These are phyloP conservation scores for Moricandia arvensis DNA, from an alignment of 345 rosid species.

Conservation along the genomic window DNA sequence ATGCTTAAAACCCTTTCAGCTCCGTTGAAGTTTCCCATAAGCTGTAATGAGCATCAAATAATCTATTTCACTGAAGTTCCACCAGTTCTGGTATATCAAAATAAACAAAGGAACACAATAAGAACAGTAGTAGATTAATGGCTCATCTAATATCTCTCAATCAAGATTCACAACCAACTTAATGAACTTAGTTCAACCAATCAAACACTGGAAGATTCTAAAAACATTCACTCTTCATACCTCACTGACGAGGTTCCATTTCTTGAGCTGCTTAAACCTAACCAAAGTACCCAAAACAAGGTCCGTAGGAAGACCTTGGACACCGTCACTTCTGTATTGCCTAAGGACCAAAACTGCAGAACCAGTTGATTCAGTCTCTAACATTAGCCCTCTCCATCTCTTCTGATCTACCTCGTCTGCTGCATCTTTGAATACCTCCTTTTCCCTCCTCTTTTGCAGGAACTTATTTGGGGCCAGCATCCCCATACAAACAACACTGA, in stretches of 20 bases:
- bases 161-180: constrained; percentile 3
- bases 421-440: constrained; percentile 68
- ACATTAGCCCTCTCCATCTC: constrained; percentile 81
- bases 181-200: background rate
- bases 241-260: constrained; percentile 86
- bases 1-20: constrained; percentile 72
- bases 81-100: constrained; percentile 60
- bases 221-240: constrained; percentile 40
- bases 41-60: constrained; percentile 84
- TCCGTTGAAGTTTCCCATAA: constrained; percentile 73
- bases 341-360: constrained; percentile 68
- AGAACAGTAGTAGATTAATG: background rate
- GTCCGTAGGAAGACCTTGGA: constrained; percentile 61
- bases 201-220: background rate
- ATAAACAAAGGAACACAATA: background rate
- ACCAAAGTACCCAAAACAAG: constrained; percentile 81
- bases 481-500: constrained; percentile 61
- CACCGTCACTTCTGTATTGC: constrained; percentile 38
- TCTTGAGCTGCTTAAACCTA: constrained; percentile 87
- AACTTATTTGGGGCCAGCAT: constrained; percentile 83
- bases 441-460: constrained; percentile 66
- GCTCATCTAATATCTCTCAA: background rate
- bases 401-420: constrained; percentile 73
- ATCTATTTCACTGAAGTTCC: constrained; percentile 91
- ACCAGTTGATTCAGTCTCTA: constrained; percentile 65